Conservation (phyloP, 169 alveolate genomes). For the Plasmodium reichenowi region DNA sequence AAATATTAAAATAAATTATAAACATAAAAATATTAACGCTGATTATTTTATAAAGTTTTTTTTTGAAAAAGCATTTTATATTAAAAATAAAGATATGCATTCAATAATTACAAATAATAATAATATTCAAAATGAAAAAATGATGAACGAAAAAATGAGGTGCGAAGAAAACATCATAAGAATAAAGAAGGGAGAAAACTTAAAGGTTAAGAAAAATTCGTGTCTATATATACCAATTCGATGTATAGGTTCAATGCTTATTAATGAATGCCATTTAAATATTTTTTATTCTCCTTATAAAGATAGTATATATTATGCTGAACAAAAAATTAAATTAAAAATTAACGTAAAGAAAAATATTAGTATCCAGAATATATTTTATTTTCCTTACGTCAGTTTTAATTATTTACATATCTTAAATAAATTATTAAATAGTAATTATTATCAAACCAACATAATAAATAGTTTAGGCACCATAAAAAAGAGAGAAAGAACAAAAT, state of each 20-base stretch:
- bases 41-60: conserved; percentile 50
- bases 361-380: conserved; percentile 19
- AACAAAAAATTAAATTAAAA: conserved; percentile 33
- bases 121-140: too few relatives aligned
- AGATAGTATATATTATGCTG: conserved; percentile 19
- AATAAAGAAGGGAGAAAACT: neutral
- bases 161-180: neutral
- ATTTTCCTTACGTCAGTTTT: conserved; percentile 63
- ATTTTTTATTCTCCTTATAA: conserved; percentile 31
- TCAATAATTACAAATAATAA: too few relatives aligned
- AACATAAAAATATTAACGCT: neutral
- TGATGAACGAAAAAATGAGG: neutral
- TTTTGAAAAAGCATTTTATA: conserved; percentile 54
- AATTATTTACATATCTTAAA: conserved; percentile 4
- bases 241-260: conserved; percentile 54
- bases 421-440: conserved; percentile 17
- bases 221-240: conserved; percentile 53
- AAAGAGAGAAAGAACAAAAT: neutral
- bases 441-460: conserved; percentile 10
- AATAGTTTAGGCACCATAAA: neutral
- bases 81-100: conserved; percentile 1
- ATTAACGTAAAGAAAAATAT: conserved; percentile 42
- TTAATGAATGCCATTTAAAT: conserved; percentile 45
- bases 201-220: conserved; percentile 20
- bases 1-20: conserved; percentile 41